These are phyloP conservation scores for Malassezia japonica DNA, from an alignment of 1,284 basidiomycete species.

Conservation along the genomic window DNA sequence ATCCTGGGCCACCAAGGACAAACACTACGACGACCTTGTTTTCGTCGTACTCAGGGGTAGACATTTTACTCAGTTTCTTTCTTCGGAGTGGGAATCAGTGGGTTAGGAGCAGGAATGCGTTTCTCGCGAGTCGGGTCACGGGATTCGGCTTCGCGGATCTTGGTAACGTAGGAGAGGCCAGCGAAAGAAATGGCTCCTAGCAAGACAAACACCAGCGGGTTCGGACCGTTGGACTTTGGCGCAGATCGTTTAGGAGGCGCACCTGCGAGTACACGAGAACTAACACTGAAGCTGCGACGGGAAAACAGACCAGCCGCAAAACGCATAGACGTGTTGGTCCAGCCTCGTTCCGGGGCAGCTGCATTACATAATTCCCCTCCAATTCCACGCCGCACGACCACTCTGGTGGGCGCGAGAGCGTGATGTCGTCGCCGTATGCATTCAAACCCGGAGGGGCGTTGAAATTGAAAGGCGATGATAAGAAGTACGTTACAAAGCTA, in stretches of 20 bases:
- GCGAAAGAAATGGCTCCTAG: conserved; percentile 32
- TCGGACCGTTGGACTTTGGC: conserved; percentile 20
- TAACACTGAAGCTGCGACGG: neutral
- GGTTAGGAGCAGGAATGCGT: conserved; percentile 39
- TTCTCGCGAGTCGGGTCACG: conserved; percentile 29
- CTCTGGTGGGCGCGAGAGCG: too few species aligned
- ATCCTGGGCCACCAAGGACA: conserved; percentile 92
- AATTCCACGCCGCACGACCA: too few species aligned
- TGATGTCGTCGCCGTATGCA: conserved; percentile 30
- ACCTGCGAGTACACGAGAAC: neutral
- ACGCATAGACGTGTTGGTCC: neutral
- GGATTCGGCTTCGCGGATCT: conserved; percentile 30
- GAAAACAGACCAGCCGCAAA: neutral
- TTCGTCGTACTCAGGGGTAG: conserved; percentile 57
- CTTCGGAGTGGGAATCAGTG: conserved; percentile 24
- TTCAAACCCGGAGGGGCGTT: conserved; percentile 43
- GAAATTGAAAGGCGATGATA: conserved; percentile 29
- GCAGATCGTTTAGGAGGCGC: neutral
- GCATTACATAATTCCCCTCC: conserved; percentile 3
- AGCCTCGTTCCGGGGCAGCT: too few species aligned
- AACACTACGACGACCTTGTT: conserved; percentile 78
- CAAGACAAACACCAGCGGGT: conserved; percentile 30
- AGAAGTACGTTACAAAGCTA: neutral
- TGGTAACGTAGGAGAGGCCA: conserved; percentile 31
- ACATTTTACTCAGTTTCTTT: conserved; percentile 4